These are phyloP conservation scores for Leishmania arabica DNA, from an alignment of 208 protist genomes.

Conservation along the genomic window DNA sequence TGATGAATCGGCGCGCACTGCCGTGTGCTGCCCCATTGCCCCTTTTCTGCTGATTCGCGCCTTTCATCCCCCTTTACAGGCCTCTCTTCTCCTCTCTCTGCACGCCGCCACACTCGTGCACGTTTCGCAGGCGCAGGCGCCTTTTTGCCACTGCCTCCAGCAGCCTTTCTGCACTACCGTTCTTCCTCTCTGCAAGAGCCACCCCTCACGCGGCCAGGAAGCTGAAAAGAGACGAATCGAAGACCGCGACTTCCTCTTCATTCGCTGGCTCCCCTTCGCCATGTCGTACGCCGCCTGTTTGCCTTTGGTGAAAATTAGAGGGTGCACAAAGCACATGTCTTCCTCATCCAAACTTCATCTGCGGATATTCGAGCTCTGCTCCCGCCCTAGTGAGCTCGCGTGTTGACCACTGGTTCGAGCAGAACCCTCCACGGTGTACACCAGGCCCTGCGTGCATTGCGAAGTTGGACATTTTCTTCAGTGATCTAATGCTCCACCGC, in stretches of 20 bases:
- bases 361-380: neutral
- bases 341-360: neutral
- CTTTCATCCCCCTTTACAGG: neutral
- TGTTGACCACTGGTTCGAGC: neutral
- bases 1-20: neutral
- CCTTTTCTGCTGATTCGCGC: neutral
- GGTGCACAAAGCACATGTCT: neutral
- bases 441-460: conserved; percentile 7
- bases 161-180: neutral
- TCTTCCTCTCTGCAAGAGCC: neutral
- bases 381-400: neutral
- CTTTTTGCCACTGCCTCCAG: neutral
- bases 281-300: neutral
- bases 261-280: neutral
- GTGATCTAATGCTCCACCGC: conserved; percentile 30
- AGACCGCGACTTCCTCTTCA: neutral
- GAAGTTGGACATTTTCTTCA: conserved; percentile 19
- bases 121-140: neutral
- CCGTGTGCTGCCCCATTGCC: neutral
- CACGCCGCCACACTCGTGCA: neutral
- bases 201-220: neutral
- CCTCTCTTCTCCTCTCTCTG: neutral
- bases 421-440: conserved; percentile 5
- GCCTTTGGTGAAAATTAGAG: neutral
- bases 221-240: neutral